Conservation (phyloP, 768 basidiomycete genomes). For the Russula emetica region DNA sequence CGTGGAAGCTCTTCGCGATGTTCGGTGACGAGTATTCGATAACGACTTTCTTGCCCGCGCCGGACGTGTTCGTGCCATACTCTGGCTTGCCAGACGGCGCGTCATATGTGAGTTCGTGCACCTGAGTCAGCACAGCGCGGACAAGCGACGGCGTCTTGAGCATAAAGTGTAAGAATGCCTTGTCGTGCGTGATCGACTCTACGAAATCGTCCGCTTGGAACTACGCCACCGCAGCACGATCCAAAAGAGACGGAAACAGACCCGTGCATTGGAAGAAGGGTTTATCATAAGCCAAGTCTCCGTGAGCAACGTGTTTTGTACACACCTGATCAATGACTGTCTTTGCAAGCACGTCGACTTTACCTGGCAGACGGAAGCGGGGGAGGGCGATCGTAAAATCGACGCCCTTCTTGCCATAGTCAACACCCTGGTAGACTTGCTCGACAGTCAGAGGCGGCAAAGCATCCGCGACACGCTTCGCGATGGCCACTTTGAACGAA, state of each 20-base stretch:
- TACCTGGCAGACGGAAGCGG: conserved; percentile 82
- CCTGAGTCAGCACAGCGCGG: conserved; percentile 63
- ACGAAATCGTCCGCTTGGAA: conserved; percentile 84
- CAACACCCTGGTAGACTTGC: conserved; percentile 78
- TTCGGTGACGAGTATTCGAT: conserved; percentile 96
- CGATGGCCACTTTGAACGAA: conserved; percentile 77
- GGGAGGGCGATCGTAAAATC: conserved; percentile 91
- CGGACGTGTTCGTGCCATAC: conserved; percentile 78
- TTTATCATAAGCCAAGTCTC: neutral
- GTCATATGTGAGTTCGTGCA: conserved; percentile 65
- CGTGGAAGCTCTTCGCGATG: conserved; percentile 97
- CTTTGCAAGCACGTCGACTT: conserved; percentile 71
- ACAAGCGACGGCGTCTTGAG: conserved; percentile 61
- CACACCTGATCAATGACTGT: conserved; percentile 67
- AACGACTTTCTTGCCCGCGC: conserved; percentile 76
- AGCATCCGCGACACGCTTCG: conserved; percentile 61
- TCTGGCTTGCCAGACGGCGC: conserved; percentile 55
- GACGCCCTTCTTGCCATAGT: conserved; percentile 89
- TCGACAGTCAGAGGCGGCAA: conserved; percentile 63
- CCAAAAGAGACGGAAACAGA: neutral
- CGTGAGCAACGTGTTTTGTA: neutral
- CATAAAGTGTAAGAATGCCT: conserved; percentile 80
- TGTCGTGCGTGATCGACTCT: conserved; percentile 61
- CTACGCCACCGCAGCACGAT: conserved; percentile 37
- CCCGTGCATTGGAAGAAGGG: too few relatives aligned